phyloP scores from a whole-genome alignment of 2,329 filamentous ascomycete species.

The Sclerotinia borealis region DNA sequence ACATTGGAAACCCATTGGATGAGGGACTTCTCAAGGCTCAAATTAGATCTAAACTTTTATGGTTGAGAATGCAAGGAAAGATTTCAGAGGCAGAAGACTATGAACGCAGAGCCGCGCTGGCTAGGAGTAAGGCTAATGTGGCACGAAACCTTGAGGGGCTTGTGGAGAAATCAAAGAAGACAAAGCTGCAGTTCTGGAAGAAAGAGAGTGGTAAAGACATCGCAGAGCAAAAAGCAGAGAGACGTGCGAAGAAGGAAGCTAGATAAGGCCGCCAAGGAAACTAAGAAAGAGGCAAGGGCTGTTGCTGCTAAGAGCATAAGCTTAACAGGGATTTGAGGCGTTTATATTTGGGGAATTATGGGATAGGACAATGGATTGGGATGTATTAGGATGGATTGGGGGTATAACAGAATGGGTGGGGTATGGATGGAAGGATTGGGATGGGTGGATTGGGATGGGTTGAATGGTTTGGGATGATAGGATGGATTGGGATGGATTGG shows the following conservation, averaged over 20 bases:
- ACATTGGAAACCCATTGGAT: conserved; percentile 38
- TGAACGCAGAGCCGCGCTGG: conserved; percentile 40
- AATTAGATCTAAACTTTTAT: conserved; percentile 50
- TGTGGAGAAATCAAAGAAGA: background rate
- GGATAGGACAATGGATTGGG: conserved; percentile 1
- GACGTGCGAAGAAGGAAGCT: conserved; percentile 2
- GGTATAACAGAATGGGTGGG: conserved; percentile 5
- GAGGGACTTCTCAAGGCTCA: conserved; percentile 47
- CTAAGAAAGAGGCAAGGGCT: background rate
- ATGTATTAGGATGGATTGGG: background rate
- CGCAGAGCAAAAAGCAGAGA: conserved; percentile 5
- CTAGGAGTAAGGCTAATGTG: conserved; percentile 12
- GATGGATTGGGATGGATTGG: background rate
- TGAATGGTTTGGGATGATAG: background rate
- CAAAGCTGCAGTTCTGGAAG: background rate
- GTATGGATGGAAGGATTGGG: background rate
- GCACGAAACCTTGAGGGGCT: background rate
- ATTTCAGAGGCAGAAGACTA: conserved; percentile 43
- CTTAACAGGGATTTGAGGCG: background rate
- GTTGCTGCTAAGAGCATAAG: background rate
- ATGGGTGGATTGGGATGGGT: background rate
- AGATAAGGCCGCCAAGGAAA: background rate
- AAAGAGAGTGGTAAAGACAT: background rate
- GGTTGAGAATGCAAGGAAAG: conserved; percentile 49
- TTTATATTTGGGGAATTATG: conserved; percentile 8